A percentile compares a stretch with the other conserved stretches of the same genome.
Conservation (phyloP, 2,329 filamentous ascomycete species). For the Tolypocladium guangdongense region DNA sequence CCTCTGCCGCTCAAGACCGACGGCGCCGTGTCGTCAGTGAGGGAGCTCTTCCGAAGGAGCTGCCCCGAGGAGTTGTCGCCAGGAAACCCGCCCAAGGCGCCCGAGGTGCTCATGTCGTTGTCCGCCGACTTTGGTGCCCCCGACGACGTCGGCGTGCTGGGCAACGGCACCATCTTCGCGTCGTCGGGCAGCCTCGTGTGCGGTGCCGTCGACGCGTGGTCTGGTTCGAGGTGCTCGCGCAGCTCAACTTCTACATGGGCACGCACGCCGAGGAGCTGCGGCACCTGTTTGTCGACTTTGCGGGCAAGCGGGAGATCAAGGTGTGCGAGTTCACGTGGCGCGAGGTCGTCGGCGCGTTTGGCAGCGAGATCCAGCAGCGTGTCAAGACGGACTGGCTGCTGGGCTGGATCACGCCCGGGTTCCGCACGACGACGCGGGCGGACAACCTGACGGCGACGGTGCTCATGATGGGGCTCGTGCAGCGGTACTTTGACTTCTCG, state of each 20-base stretch:
- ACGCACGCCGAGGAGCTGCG: conserved; percentile 34
- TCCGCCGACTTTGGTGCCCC: conserved; percentile 10
- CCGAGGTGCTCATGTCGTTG: conserved; percentile 18
- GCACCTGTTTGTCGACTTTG: conserved; percentile 32
- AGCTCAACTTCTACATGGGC: conserved; percentile 40
- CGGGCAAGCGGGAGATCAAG: conserved; percentile 29
- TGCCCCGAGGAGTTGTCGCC: conserved; percentile 20
- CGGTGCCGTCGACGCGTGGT: conserved; percentile 40
- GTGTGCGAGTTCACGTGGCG: conserved; percentile 15
- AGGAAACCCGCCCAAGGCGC: conserved; percentile 8
- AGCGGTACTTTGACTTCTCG: conserved; percentile 26
- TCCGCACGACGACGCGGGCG: conserved; percentile 26
- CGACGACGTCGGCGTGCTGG: conserved; percentile 5
- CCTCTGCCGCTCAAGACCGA: conserved; percentile 13
- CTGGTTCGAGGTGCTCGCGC: conserved; percentile 42
- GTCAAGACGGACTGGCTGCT: conserved; percentile 28
- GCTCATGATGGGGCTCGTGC: conserved; percentile 33
- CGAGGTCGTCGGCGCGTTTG: conserved; percentile 18
- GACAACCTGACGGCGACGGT: conserved; percentile 30
- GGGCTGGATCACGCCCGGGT: conserved; percentile 31
- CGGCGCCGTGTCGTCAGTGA: conserved; percentile 13
- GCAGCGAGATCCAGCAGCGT: conserved; percentile 27
- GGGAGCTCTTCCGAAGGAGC: conserved; percentile 19
- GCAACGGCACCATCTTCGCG: conserved; percentile 12
- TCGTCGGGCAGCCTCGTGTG: conserved; percentile 31